These are phyloP conservation scores for Verruconis gallopava DNA, from an alignment of 2,329 filamentous ascomycete species.

Conservation along the genomic window DNA sequence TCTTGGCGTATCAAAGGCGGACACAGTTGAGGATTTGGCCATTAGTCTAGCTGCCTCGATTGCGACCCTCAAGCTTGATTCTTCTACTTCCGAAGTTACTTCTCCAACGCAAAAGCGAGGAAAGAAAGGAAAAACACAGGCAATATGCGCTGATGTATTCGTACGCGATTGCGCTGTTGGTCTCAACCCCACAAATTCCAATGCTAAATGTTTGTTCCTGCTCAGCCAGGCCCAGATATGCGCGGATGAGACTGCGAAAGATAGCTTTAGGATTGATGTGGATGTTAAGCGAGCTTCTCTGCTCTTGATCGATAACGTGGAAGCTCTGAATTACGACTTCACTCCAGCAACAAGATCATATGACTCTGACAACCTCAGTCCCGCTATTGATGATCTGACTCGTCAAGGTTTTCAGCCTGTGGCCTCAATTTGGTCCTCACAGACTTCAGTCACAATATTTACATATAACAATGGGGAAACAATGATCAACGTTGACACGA, in stretches of 20 bases:
- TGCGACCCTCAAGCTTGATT: constrained; percentile 43
- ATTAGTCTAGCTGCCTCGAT: constrained; percentile 67
- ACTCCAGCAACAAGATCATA: constrained; percentile 12
- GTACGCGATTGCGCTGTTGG: constrained; percentile 73
- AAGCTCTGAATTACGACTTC: constrained; percentile 25
- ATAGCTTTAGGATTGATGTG: constrained; percentile 49
- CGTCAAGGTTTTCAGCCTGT: constrained; percentile 71
- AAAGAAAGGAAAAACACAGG: constrained; percentile 18
- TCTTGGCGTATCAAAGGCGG: constrained; percentile 52
- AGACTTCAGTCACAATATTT: constrained; percentile 48
- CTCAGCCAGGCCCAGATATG: constrained; percentile 64
- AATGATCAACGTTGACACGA: constrained; percentile 65
- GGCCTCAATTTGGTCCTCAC: constrained; percentile 74
- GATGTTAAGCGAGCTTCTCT: constrained; percentile 71
- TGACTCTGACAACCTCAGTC: constrained; percentile 2
- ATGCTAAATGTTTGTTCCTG: constrained; percentile 66
- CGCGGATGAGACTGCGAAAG: constrained; percentile 47
- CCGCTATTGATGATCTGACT: constrained; percentile 33
- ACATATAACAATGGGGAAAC: constrained; percentile 46
- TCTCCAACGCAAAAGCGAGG: constrained; percentile 15
- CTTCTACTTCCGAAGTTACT: not conserved
- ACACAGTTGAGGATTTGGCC: constrained; percentile 52
- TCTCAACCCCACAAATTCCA: constrained; percentile 63
- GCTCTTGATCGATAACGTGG: constrained; percentile 66
- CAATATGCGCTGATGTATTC: constrained; percentile 55